Evolutionary conservation across 495 filamentous ascomycete genomes (phyloP), one percentile per base, ranked within the genome.

Genomic region (Podospora bellae-mahoneyi): DNA sequence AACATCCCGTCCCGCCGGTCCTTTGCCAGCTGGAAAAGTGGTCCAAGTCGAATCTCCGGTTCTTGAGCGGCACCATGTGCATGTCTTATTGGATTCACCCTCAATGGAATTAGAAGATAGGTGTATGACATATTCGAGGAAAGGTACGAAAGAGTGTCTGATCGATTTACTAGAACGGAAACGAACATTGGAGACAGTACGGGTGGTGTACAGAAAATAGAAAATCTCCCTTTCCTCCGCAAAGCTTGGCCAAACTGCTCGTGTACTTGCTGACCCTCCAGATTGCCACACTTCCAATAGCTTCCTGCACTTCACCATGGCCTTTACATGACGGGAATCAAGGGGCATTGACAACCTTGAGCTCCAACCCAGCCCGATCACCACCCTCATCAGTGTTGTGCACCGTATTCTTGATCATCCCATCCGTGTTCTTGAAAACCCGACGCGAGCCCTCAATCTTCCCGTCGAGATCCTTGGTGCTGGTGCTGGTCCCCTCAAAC

Each of bases 301-400:
- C 30, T 32, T 32, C 39, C 39, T 10, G 7, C 39, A 48, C 58
- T 5, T 30, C 23, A 23, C 23, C 23, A 23, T 23, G 23, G 23
- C 23, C 23, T 23, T 23, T 23, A 23, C 23, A 23, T 23, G 23
- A 23, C 23, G 23, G 23, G 23, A 23, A 23, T 19, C 26, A 65
- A 19, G 63, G 63, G 5, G 65, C 56, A 53, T 66, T 66, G 2
- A 66, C 56, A 19, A 66, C 30, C 5, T 16, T 66, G 28, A 66
- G 32, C 2, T 57, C 61, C 19, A 66, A 5, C 4, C 54, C 32
- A 23, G 65, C 65, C 65, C 57, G 27, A 30, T 66, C 65, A 16
- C 65, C 65, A 23, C 65, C 65, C 65, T 66, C 65, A 16, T 60
- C 65, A 16, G 10, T 61, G 32, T 66, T 66, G 19, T 57, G 34